Evolutionary conservation across 2,329 filamentous ascomycete species (phyloP), one percentile per base, ranked within the genome.

Genomic region (Alternaria consortialis): DNA sequence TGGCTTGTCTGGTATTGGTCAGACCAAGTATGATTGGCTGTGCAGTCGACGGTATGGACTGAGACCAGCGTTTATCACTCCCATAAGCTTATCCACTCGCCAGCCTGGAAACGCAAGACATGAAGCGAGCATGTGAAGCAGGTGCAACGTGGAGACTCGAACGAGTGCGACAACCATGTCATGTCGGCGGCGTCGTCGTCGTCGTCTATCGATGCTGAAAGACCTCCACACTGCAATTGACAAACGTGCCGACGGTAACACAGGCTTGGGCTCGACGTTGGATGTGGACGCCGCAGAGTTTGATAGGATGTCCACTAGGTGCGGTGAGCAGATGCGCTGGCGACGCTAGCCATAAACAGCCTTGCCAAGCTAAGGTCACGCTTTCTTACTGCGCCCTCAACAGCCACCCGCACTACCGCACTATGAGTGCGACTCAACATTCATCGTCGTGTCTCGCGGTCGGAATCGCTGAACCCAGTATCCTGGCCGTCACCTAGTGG

Each of bases 111-210:
- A 53, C 62, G 56, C 56, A 60, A 56, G 47, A 47, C 58, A 60
- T 55, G 64, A 68, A 70, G 68, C 68, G 53, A 67, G 63, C 58
- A 46, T 52, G 53, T 56, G 32, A 66, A 40, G 67, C 64, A 60
- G 65, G 74, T 77, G 76, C 76, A 71, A 78, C 75, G 75, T 77
- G 75, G 76, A 76, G 71, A 73, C 75, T 77, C 72, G 73, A 77
- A 61, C 70, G 69, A 60, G 73, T 73, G 63, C 74, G 68, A 73
- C 72, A 61, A 64, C 68, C 73, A 68, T 76, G 76, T 74, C 74
- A 76, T 70, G 71, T 68, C 71, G 50, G 59, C 57, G 58, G 59
- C 57, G 58, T 62, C 66, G 64, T 62, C 66, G 64, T 62, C 53
- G 47, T 25, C 52, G 50, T 20, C 57, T 66, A 68, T 64, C 43